Conservation (phyloP, 108 stramenopile genomes). For the Nitzschia putrida region DNA sequence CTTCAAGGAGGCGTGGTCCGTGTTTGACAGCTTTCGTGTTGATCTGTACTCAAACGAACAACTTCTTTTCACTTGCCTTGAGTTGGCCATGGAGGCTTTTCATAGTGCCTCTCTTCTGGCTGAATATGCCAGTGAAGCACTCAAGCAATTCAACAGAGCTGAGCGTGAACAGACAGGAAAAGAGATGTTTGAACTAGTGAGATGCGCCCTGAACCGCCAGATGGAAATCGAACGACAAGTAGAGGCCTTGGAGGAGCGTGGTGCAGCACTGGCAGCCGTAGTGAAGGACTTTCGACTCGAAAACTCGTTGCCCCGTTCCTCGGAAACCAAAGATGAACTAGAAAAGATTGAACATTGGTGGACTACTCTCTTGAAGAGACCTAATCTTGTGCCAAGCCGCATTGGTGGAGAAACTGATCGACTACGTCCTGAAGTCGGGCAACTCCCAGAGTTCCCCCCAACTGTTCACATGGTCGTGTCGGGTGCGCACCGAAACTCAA, state of each 20-base stretch:
- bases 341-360: not conserved
- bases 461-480: no score
- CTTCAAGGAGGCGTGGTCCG: conserved; percentile 17
- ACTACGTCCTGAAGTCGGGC: no score
- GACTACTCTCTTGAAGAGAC: not conserved
- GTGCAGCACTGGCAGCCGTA: not conserved
- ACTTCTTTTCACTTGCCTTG: not conserved
- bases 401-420: no score
- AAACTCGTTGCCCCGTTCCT: not conserved
- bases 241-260: not conserved
- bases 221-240: conserved; percentile 17
- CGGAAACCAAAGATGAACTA: not conserved
- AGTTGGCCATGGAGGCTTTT: conserved; percentile 25
- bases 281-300: not conserved
- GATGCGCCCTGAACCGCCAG: conserved; percentile 18
- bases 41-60: not conserved
- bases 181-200: conserved; percentile 9
- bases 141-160: not conserved
- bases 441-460: no score
- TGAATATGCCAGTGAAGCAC: conserved; percentile 7
- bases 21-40: conserved; percentile 11
- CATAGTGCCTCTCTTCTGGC: conserved; percentile 14
- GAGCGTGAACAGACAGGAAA: not conserved
- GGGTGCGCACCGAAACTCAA: no score
- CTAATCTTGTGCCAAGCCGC: not conserved